These are phyloP conservation scores for Aspergillus saccharolyticus DNA, from an alignment of 495 filamentous ascomycete species.

Conservation along the genomic window DNA sequence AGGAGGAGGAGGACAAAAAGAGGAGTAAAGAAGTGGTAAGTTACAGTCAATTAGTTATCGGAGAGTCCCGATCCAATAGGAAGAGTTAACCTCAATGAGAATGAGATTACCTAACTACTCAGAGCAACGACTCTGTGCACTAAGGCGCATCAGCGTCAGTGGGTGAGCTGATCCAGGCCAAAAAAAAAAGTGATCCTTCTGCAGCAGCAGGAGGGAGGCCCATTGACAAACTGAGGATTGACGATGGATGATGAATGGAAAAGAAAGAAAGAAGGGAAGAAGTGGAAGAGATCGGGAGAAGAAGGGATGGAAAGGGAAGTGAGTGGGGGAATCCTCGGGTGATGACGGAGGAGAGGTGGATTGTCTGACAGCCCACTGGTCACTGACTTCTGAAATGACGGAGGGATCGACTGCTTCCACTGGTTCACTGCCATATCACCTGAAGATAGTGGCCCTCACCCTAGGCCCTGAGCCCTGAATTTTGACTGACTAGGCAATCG, in stretches of 20 bases:
- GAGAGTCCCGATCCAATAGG: conserved; percentile 4
- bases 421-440: conserved; percentile 7
- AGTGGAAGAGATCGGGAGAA: conserved; percentile 8
- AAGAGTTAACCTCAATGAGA: conserved; percentile 7
- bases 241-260: not conserved
- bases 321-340: conserved; percentile 16
- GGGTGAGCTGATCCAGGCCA: not conserved
- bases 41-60: not conserved
- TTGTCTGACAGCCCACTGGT: not conserved
- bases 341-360: conserved; percentile 11
- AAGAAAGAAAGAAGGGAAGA: not conserved
- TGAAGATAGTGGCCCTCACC: conserved; percentile 3
- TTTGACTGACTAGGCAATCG: not conserved
- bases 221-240: no score
- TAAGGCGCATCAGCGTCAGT: not conserved
- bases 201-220: not conserved
- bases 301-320: conserved; percentile 6
- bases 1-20: not conserved
- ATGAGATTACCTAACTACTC: no score
- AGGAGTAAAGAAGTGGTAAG: not conserved
- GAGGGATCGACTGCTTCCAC: not conserved
- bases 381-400: conserved; percentile 1
- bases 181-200: not conserved
- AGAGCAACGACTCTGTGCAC: not conserved
- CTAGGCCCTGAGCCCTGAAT: conserved; percentile 10